Conservation (phyloP, 106 monocot genomes). For the Dendrobium huoshanense region DNA sequence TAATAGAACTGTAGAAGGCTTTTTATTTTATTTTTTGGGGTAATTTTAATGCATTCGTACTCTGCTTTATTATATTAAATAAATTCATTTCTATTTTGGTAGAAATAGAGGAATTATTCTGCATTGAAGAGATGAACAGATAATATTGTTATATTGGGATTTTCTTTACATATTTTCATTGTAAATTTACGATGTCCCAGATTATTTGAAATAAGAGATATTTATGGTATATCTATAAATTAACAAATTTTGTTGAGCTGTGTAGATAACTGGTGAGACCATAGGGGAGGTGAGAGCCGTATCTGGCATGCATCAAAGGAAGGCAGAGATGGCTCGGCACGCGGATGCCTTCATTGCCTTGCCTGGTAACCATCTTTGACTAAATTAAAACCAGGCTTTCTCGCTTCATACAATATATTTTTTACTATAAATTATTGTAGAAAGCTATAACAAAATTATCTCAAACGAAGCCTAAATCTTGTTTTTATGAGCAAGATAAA, state of each 20-base stretch:
- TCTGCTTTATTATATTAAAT: not conserved
- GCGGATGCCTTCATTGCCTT: constrained; percentile 85
- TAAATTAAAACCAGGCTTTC: no score
- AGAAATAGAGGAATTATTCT: no score
- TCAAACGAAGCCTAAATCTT: no score
- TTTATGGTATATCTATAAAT: not conserved
- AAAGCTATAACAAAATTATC: no score
- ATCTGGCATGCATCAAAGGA: constrained; percentile 60
- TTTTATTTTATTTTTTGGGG: not conserved
- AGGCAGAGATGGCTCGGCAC: constrained; percentile 74
- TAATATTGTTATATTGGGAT: not conserved
- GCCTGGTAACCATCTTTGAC: constrained; percentile 35
- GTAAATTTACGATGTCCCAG: no score
- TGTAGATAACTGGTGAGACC: constrained; percentile 62
- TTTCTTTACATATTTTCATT: not conserved
- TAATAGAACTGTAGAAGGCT: not conserved
- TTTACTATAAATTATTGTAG: no score
- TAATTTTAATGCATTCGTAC: not conserved
- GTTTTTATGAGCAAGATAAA: no score
- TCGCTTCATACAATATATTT: no score
- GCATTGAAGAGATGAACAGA: not conserved
- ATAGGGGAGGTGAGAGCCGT: constrained; percentile 61
- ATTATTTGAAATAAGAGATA: not conserved
- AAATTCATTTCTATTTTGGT: not conserved
- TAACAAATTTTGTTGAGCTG: not conserved